Evolutionary conservation across 169 alveolate species (phyloP).

Genomic region (Eimeria praecox): DNA sequence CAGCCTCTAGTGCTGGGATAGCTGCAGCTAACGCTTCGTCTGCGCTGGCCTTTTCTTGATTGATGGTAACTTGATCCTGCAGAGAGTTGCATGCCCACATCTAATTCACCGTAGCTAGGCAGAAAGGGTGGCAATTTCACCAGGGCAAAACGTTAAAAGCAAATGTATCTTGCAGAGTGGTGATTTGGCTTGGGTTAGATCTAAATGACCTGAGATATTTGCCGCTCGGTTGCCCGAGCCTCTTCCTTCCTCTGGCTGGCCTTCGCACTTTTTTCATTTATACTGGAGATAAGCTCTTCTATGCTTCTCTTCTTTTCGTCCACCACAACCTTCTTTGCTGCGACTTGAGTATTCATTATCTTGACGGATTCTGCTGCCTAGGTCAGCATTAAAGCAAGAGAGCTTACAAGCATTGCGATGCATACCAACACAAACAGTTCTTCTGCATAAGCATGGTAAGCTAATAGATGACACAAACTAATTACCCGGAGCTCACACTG

Average conservation of each 20-base stretch:
- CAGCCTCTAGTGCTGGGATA: slow-evolving; percentile 93
- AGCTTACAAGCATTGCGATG: neutral
- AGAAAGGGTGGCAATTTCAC: too few species aligned
- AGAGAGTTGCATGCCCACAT: neutral
- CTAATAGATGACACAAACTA: neutral
- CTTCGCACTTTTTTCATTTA: slow-evolving; percentile 91
- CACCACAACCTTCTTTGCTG: slow-evolving; percentile 93
- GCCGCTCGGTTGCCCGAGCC: slow-evolving; percentile 88
- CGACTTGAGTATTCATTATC: slow-evolving; percentile 90
- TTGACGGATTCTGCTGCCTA: slow-evolving; percentile 92
- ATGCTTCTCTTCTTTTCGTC: slow-evolving; percentile 92
- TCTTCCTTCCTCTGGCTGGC: slow-evolving; percentile 91
- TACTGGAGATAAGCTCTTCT: slow-evolving; percentile 90
- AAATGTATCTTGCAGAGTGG: neutral
- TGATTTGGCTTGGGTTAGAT: neutral
- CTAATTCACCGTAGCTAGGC: neutral
- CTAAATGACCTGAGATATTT: slow-evolving; percentile 85
- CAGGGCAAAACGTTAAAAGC: neutral
- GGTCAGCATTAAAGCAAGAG: slow-evolving; percentile 79
- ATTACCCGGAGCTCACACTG: slow-evolving; percentile 1
- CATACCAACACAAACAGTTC: neutral
- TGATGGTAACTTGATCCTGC: slow-evolving; percentile 84
- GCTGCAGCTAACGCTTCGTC: slow-evolving; percentile 93
- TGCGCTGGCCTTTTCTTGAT: slow-evolving; percentile 91
- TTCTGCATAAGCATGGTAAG: neutral